These are phyloP conservation scores for Allium cepa DNA, from an alignment of 106 monocot species.

Conservation along the genomic window DNA sequence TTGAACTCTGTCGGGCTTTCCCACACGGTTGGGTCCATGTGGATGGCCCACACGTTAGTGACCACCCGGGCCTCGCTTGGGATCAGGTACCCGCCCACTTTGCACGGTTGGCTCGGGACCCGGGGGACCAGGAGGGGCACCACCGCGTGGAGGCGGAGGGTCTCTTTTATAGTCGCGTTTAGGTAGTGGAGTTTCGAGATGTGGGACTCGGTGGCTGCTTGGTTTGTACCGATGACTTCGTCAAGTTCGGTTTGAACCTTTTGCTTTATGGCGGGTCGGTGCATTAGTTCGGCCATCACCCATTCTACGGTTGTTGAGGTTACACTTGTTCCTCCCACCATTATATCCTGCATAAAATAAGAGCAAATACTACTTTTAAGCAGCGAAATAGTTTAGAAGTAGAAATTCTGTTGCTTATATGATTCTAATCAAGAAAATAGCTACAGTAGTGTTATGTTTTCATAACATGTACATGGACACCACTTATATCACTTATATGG, in stretches of 20 bases:
- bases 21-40: slow-evolving; percentile 25
- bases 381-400: no score
- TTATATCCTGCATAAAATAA: slow-evolving; percentile 22
- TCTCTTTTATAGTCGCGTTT: slow-evolving; percentile 21
- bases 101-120: slow-evolving; percentile 3
- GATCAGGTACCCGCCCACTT: slow-evolving; percentile 21
- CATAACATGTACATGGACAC: no score
- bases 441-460: no score
- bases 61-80: slow-evolving; percentile 21
- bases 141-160: slow-evolving; percentile 31
- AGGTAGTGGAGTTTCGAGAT: slow-evolving; percentile 19
- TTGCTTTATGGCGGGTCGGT: slow-evolving; percentile 13
- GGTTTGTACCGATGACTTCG: slow-evolving; percentile 8
- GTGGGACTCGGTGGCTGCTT: slow-evolving; percentile 9
- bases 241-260: slow-evolving; percentile 30
- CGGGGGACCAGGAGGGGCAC: slow-evolving; percentile 27
- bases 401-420: no score
- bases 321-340: slow-evolving; percentile 28
- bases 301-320: slow-evolving; percentile 8
- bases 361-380: no score
- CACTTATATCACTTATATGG: no score
- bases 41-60: slow-evolving; percentile 40
- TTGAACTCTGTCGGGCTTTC: slow-evolving; percentile 16
- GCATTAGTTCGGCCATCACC: slow-evolving; percentile 32
- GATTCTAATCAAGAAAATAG: no score